These are phyloP conservation scores for Phytopythium boreale DNA, from an alignment of 352 stramenopile genomes.

Conservation along the genomic window DNA sequence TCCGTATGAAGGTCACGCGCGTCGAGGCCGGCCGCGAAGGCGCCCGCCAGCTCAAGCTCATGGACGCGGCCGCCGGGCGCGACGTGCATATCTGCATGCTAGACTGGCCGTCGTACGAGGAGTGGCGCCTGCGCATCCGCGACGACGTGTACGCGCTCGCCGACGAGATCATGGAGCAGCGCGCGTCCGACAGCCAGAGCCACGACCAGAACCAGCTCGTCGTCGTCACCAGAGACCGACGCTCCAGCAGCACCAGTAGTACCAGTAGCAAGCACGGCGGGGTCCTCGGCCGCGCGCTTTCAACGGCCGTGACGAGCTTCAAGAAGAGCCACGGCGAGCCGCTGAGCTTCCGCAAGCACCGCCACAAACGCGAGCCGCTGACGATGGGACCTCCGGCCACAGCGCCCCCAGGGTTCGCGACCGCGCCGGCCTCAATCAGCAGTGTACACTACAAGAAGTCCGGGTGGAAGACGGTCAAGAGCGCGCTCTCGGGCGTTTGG, in stretches of 20 bases:
- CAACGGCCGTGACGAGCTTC: slow-evolving; percentile 6
- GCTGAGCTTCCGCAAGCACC: neutral
- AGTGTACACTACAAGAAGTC: slow-evolving; percentile 2
- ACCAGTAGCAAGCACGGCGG: neutral
- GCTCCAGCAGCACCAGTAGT: neutral
- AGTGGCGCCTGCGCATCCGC: slow-evolving; percentile 5
- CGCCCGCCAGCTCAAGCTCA: slow-evolving; percentile 22
- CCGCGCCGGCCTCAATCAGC: neutral
- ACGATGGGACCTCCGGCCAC: neutral
- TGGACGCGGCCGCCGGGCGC: slow-evolving; percentile 3
- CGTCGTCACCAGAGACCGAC: neutral
- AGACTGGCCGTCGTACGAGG: slow-evolving; percentile 12
- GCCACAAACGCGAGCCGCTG: neutral
- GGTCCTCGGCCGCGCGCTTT: neutral
- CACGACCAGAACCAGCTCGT: neutral
- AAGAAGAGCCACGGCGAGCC: slow-evolving; percentile 7
- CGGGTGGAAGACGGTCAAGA: slow-evolving; percentile 8
- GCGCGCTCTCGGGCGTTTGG: slow-evolving; percentile 4
- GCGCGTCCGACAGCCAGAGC: neutral
- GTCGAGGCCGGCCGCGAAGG: slow-evolving; percentile 11
- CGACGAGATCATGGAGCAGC: slow-evolving; percentile 4
- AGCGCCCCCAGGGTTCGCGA: neutral
- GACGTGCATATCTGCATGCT: slow-evolving; percentile 27
- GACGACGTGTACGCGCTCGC: slow-evolving; percentile 10
- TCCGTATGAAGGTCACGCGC: slow-evolving; percentile 21